These are phyloP conservation scores for Schwanniomyces polymorphus DNA, from an alignment of 805 yeast genomes.

Conservation along the genomic window DNA sequence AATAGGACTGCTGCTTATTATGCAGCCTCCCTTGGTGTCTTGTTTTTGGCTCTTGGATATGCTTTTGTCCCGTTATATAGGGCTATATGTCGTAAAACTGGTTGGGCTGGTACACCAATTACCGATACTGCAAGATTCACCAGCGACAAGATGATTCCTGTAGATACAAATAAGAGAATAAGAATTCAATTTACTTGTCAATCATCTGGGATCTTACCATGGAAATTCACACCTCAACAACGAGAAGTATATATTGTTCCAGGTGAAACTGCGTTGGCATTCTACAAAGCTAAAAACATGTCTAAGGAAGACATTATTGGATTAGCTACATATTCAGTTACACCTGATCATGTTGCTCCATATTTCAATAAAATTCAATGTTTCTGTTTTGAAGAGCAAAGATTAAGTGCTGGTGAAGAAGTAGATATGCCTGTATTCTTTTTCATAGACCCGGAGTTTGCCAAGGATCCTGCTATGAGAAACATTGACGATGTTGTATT, in stretches of 20 bases:
- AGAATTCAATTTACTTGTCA: constrained; percentile 88
- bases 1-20: constrained; percentile 64
- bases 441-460: constrained; percentile 94
- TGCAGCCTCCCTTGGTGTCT: constrained; percentile 63
- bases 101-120: constrained; percentile 94
- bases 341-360: constrained; percentile 95
- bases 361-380: constrained; percentile 97
- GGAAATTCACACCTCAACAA: constrained; percentile 95
- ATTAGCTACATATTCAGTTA: constrained; percentile 96
- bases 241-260: constrained; percentile 90
- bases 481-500: constrained; percentile 85
- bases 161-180: constrained; percentile 79
- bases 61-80: constrained; percentile 92
- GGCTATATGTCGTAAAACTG: constrained; percentile 90
- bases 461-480: constrained; percentile 89
- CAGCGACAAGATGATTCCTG: constrained; percentile 83
- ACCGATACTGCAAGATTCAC: constrained; percentile 82
- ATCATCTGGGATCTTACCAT: constrained; percentile 85
- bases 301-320: constrained; percentile 92
- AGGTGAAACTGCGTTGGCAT: constrained; percentile 96
- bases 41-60: constrained; percentile 76
- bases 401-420: constrained; percentile 91
- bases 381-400: constrained; percentile 96
- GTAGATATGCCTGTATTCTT: constrained; percentile 99
- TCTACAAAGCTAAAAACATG: constrained; percentile 85